phyloP scores from a whole-genome alignment of 1,139 yeast species.

The Magnusiomyces paraingens region DNA sequence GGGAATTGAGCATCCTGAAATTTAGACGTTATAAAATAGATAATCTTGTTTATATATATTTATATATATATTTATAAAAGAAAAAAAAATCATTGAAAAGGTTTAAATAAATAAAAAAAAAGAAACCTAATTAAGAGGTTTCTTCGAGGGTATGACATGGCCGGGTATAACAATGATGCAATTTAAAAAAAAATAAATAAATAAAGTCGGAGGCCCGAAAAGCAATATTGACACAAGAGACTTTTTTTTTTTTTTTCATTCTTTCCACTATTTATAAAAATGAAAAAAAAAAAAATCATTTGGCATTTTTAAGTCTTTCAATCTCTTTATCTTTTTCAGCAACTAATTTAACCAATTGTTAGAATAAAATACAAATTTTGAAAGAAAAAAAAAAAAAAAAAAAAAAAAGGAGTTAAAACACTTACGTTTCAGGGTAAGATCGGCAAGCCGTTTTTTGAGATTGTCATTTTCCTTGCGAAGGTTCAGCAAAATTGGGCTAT shows the following conservation, averaged over 20 bases:
- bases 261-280: background rate
- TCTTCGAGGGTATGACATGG: too few relatives aligned
- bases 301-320: slow-evolving; percentile 20
- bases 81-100: slow-evolving; percentile 2
- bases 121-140: background rate
- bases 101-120: background rate
- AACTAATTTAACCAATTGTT: slow-evolving; percentile 14
- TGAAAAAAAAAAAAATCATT: background rate
- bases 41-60: background rate
- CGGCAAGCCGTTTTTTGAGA: slow-evolving; percentile 7
- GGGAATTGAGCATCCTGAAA: slow-evolving; percentile 42
- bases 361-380: background rate
- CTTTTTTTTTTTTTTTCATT: too few relatives aligned
- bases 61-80: background rate
- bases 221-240: too few relatives aligned
- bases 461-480: slow-evolving; percentile 30
- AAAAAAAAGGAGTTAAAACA: background rate
- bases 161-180: background rate
- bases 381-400: background rate
- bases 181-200: background rate
- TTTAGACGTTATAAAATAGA: background rate
- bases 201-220: too few relatives aligned
- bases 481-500: slow-evolving; percentile 15
- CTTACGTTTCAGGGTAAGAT: slow-evolving; percentile 15
- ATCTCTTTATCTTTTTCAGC: slow-evolving; percentile 30